These are phyloP conservation scores for Schoenoplectus tabernaemontani DNA, from an alignment of 202 grass and related monocot species.

Conservation along the genomic window DNA sequence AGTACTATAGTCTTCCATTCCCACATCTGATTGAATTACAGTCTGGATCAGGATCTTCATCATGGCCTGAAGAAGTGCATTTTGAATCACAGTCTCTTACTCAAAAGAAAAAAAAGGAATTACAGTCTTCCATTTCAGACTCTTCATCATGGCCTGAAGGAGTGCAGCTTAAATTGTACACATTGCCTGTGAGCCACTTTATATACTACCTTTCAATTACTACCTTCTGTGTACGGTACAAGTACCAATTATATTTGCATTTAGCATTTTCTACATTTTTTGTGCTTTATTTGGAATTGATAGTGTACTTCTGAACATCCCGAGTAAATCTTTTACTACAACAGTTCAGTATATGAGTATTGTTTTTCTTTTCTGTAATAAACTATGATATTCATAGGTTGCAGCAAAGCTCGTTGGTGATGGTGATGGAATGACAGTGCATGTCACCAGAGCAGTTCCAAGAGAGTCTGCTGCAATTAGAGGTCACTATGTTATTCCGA, in stretches of 20 bases:
- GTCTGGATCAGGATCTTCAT: no score
- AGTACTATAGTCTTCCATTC: slow-evolving; percentile 40
- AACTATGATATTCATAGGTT: background rate
- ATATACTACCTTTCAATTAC: background rate
- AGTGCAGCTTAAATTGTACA: slow-evolving; percentile 45
- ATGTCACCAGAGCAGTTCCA: slow-evolving; percentile 37
- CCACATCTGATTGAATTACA: background rate
- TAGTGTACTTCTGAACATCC: background rate
- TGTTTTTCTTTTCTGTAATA: background rate
- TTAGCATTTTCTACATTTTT: background rate
- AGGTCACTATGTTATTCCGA: slow-evolving; percentile 3
- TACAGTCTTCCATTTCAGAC: slow-evolving; percentile 37
- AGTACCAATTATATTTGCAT: background rate
- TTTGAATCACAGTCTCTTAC: no score
- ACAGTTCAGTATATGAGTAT: background rate
- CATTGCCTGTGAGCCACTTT: slow-evolving; percentile 44
- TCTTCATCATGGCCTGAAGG: slow-evolving; percentile 29
- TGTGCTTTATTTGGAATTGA: background rate
- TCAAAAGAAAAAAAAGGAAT: background rate
- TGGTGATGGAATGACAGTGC: slow-evolving; percentile 53
- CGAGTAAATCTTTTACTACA: background rate
- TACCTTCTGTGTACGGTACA: background rate
- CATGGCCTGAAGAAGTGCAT: background rate
- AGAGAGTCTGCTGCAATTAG: slow-evolving; percentile 24
- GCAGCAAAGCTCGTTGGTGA: slow-evolving; percentile 29